Percentiles rank a stretch among this genome's conserved stretches.
Evolutionary conservation across 768 basidiomycete genomes (phyloP).

Genomic region (Sarcodon aspratus): DNA sequence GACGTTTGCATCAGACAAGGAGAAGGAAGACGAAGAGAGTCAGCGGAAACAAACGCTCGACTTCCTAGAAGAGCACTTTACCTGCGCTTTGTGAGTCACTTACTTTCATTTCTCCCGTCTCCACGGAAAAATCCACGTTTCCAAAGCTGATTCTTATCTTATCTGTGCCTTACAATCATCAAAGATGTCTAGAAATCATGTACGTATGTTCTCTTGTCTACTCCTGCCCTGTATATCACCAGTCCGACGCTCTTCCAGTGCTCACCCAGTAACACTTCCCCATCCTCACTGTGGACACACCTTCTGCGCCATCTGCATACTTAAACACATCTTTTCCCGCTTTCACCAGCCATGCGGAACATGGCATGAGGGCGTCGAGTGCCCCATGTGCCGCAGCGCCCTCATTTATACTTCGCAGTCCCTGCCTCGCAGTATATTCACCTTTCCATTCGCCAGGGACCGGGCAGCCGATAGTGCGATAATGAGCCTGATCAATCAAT

Average conservation of each 20-base stretch:
- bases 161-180: neutral
- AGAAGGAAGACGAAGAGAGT: neutral
- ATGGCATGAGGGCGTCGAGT: constrained; percentile 61
- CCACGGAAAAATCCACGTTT: neutral
- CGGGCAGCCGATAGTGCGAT: constrained; percentile 41
- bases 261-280: constrained; percentile 44
- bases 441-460: constrained; percentile 57
- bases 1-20: neutral
- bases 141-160: neutral
- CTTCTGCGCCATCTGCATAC: constrained; percentile 54
- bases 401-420: constrained; percentile 39
- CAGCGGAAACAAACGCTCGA: constrained; percentile 22
- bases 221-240: neutral
- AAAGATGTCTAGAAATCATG: constrained; percentile 56
- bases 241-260: constrained; percentile 14
- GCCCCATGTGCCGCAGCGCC: constrained; percentile 51
- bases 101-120: neutral
- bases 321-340: constrained; percentile 61
- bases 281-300: constrained; percentile 54
- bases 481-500: constrained; percentile 39
- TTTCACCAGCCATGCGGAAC: constrained; percentile 49
- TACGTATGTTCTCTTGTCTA: constrained; percentile 9
- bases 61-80: constrained; percentile 51
- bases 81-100: constrained; percentile 46
- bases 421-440: constrained; percentile 34